Conservation (phyloP, 225 moss, liverwort and hornwort genomes). For the Asterella californica region DNA sequence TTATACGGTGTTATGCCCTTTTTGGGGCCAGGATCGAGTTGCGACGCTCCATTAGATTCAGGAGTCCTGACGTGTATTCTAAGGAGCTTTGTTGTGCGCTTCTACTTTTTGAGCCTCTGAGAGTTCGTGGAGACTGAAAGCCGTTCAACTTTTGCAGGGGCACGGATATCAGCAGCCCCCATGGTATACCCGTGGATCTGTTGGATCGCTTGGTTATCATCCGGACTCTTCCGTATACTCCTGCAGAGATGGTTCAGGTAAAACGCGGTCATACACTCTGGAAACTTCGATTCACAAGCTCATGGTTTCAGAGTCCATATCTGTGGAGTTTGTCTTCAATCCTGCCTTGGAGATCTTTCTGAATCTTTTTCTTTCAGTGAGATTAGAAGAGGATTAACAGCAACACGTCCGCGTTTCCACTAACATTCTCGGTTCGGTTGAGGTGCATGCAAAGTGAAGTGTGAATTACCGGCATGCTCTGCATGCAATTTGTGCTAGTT, state of each 20-base stretch:
- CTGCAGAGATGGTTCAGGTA: constrained; percentile 49
- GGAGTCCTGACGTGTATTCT: neutral
- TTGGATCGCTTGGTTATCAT: constrained; percentile 96
- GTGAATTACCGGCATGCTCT: no score
- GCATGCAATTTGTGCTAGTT: no score
- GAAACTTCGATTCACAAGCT: no score
- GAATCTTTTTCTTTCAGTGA: no score
- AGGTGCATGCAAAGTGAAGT: no score
- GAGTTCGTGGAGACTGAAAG: neutral
- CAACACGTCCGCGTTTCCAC: neutral
- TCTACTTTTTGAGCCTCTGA: neutral
- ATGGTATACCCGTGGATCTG: constrained; percentile 87
- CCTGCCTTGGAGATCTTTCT: no score
- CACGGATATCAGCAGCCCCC: constrained; percentile 93
- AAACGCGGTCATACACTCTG: neutral
- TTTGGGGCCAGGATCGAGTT: neutral
- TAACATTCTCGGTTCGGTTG: neutral
- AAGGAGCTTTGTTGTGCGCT: neutral
- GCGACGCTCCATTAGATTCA: neutral
- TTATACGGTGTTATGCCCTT: neutral
- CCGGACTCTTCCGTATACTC: constrained; percentile 84
- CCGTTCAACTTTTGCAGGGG: constrained; percentile 47
- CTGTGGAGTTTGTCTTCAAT: no score
- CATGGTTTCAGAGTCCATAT: no score
- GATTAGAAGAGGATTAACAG: no score